Conservation (phyloP, 2,329 filamentous ascomycete species). For the Penicillium oxalicum region DNA sequence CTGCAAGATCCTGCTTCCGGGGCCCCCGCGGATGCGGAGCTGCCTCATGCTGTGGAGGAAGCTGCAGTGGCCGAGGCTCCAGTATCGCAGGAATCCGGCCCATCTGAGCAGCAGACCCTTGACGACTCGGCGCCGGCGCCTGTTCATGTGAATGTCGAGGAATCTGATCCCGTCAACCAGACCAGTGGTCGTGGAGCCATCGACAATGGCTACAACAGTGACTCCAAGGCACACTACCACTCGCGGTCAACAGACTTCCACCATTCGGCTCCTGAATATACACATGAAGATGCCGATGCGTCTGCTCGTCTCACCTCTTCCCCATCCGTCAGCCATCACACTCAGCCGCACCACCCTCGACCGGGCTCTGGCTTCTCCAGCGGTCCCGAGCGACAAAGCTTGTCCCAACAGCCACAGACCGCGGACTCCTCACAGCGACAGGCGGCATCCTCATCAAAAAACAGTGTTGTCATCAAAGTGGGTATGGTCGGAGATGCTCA, state of each 20-base stretch:
- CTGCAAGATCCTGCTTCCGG: constrained; percentile 19
- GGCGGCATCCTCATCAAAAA: constrained; percentile 39
- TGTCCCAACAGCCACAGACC: constrained; percentile 44
- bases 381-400: constrained; percentile 40
- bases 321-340: constrained; percentile 36
- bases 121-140: constrained; percentile 19
- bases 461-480: constrained; percentile 92
- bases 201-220: constrained; percentile 40
- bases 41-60: constrained; percentile 13
- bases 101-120: constrained; percentile 12
- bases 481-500: constrained; percentile 99
- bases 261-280: constrained; percentile 33
- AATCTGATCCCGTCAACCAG: constrained; percentile 35
- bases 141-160: constrained; percentile 24
- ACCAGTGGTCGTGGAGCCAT: constrained; percentile 18
- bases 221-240: constrained; percentile 46
- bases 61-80: constrained; percentile 9
- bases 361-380: constrained; percentile 48
- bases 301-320: constrained; percentile 38
- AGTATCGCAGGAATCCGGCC: constrained; percentile 4
- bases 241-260: constrained; percentile 35
- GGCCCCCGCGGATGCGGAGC: constrained; percentile 18
- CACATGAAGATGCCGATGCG: constrained; percentile 44
- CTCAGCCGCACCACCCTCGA: constrained; percentile 35
- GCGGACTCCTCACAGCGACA: constrained; percentile 43